Conservation (phyloP, 192 early-diverging fungal species). For the Paraglomus brasilianum region DNA sequence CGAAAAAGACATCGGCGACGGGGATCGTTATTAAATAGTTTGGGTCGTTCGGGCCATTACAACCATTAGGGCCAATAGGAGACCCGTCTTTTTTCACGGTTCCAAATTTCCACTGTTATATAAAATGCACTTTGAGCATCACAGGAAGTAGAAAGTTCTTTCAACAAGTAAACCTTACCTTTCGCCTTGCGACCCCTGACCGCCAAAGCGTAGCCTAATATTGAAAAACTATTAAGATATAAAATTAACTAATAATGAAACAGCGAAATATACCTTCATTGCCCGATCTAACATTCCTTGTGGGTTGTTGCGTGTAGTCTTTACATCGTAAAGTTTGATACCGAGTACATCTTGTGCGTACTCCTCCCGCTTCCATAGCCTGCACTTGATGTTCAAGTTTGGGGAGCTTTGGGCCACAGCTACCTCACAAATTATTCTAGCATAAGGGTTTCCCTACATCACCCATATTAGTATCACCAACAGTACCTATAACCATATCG, state of each 20-base stretch:
- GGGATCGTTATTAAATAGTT: slow-evolving; percentile 24
- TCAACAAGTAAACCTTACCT: slow-evolving; percentile 12
- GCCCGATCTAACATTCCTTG: neutral
- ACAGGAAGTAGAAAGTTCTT: slow-evolving; percentile 11
- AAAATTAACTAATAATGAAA: slow-evolving; percentile 21
- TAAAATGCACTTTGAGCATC: slow-evolving; percentile 19
- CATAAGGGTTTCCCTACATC: slow-evolving; percentile 23
- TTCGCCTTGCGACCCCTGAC: slow-evolving; percentile 7
- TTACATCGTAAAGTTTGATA: slow-evolving; percentile 13
- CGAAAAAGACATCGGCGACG: slow-evolving; percentile 13
- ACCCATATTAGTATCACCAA: too few relatives aligned
- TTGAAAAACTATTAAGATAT: slow-evolving; percentile 20
- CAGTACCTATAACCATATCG: neutral
- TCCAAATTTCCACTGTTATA: slow-evolving; percentile 27
- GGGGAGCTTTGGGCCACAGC: neutral
- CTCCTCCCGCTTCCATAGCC: neutral
- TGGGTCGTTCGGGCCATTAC: slow-evolving; percentile 12
- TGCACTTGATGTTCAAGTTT: neutral
- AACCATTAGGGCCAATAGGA: slow-evolving; percentile 1
- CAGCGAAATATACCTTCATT: slow-evolving; percentile 16
- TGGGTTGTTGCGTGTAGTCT: neutral
- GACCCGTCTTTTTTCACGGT: slow-evolving; percentile 16
- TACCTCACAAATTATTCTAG: slow-evolving; percentile 13
- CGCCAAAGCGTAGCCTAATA: slow-evolving; percentile 29
- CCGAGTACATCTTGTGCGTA: slow-evolving; percentile 18